Base-by-base conservation (phyloP, 2,329 filamentous ascomycete genomes). In the Pleoardoris graminearum region DNA sequence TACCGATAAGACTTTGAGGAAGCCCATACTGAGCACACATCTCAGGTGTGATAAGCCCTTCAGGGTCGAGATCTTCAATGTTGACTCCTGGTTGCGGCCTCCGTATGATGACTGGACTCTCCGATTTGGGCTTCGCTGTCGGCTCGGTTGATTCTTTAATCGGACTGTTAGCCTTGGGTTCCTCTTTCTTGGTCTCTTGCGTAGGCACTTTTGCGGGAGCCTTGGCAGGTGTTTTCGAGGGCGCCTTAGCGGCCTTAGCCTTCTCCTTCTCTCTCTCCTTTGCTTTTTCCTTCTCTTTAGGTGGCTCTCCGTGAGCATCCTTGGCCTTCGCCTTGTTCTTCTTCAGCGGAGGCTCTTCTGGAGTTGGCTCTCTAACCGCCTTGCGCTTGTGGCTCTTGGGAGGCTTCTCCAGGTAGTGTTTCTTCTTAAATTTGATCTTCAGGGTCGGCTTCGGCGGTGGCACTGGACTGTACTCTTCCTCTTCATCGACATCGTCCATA, bases 21-120 rank as follows among this genome's bases (percentile, higher is more conserved):
- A 76, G 59, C 22, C 68, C 67, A 62, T 78, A 75, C 47, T 74
- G 74, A 23, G 73, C 69, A 37, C 71, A 69, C 60, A 73, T 74
- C 58, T 70, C 74, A 55, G 64, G 66, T 19, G 64, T 73, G 25
- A 73, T 67, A 29, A 70, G 58, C 4, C 66, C 69, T 16, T 68
- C 69, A n/a, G 66, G 60, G 3, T 70, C 63, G 16, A 53, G 56
- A 38, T 71, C 70, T 32, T 67, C 66, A 47, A 61, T 65, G 45
- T 67, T 61, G 43, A 60, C 59, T 14, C 53, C 53, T 27, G 42
- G 25, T 5, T 38, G 41, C 14, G 69, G 63, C 41, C 66, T 69
- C 25, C 64, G 62, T 17, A 65, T 32, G 14, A 65, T 50, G 25
- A 62, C 60, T 6, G 67, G 68, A 25, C 64, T 70, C 29, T 69